Conservation (phyloP, 192 early-diverging fungal species). For the Pilaira anomala region DNA sequence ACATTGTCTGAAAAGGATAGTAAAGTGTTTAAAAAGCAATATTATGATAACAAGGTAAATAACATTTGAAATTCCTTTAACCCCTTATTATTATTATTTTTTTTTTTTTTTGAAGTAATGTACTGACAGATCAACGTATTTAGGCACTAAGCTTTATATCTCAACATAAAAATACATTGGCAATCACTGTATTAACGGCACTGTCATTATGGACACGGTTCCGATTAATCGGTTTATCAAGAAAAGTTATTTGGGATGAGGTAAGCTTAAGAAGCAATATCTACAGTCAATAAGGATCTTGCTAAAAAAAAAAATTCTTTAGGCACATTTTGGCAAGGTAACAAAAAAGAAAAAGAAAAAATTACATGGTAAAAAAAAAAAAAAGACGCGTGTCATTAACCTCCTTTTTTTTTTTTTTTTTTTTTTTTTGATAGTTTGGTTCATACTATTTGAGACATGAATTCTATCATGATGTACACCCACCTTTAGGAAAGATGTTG, state of each 20-base stretch:
- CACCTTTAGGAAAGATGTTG: slow-evolving; percentile 96
- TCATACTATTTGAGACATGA: slow-evolving; percentile 88
- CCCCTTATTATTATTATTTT: no score
- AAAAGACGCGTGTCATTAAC: neutral
- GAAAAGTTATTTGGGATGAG: slow-evolving; percentile 71
- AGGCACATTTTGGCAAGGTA: slow-evolving; percentile 62
- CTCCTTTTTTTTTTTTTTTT: neutral
- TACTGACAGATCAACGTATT: no score
- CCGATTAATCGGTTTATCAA: slow-evolving; percentile 55
- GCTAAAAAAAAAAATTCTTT: neutral
- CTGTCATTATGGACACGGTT: slow-evolving; percentile 65
- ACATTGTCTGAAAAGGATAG: neutral
- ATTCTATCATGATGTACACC: slow-evolving; percentile 98
- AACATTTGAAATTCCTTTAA: no score
- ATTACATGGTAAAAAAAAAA: no score
- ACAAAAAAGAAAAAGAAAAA: neutral
- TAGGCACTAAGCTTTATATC: slow-evolving; percentile 40
- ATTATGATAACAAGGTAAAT: no score
- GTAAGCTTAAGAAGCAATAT: neutral
- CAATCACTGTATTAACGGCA: slow-evolving; percentile 54
- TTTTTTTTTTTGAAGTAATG: no score
- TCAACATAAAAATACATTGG: slow-evolving; percentile 46
- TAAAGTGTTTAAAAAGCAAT: neutral
- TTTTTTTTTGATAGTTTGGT: slow-evolving; percentile 67
- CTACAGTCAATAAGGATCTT: neutral